A percentile compares a stretch with the other conserved stretches of the same genome.
Evolutionary conservation across 2,329 filamentous ascomycete genomes (phyloP).

Genomic region (Trichoderma endophyticum): DNA sequence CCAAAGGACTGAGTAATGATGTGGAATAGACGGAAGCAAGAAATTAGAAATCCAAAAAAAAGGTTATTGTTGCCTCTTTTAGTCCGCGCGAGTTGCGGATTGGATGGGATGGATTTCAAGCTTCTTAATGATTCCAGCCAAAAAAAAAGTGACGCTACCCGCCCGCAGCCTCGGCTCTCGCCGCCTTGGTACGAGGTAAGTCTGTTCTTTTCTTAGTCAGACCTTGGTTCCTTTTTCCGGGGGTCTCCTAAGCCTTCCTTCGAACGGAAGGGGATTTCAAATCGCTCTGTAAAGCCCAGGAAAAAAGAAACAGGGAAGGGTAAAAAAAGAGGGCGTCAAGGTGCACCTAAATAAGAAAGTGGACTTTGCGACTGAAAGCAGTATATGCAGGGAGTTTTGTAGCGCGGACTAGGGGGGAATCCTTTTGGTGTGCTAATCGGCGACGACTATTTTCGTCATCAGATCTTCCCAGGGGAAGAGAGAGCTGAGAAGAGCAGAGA

Average conservation of each 20-base stretch:
- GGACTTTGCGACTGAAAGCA: background rate
- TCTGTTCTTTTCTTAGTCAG: background rate
- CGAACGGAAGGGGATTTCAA: background rate
- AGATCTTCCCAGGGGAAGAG: background rate
- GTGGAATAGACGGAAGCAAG: background rate
- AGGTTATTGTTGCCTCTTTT: background rate
- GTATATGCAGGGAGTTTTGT: background rate
- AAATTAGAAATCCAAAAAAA: background rate
- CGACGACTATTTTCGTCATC: background rate
- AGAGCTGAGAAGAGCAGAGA: background rate
- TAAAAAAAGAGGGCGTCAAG: background rate
- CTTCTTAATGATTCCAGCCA: background rate
- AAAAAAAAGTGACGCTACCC: background rate
- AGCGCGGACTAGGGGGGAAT: background rate
- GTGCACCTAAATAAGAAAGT: conserved; percentile 6
- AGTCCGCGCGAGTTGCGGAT: background rate
- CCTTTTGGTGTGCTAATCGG: background rate
- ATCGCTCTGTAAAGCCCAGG: background rate
- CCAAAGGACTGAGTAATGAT: background rate
- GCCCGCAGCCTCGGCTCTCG: background rate
- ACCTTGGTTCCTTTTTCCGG: background rate
- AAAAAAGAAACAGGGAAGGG: background rate
- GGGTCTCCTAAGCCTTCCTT: background rate
- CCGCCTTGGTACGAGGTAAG: background rate
- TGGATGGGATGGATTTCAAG: background rate